Evolutionary conservation across 2,329 filamentous ascomycete genomes (phyloP), one percentile per base, ranked within the genome.

Genomic region (Fusarium hainanense): DNA sequence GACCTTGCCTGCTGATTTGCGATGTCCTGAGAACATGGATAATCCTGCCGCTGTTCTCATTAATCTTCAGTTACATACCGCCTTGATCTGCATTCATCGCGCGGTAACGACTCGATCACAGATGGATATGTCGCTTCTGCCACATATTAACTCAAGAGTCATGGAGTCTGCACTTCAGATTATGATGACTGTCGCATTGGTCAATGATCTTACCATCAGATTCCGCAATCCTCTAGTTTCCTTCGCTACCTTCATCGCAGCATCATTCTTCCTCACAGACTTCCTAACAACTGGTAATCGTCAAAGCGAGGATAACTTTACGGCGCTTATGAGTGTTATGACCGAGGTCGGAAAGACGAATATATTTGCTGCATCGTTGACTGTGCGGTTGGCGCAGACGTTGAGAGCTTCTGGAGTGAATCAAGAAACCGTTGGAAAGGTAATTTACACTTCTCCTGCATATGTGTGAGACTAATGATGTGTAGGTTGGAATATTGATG

Each of bases 381-480:
- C 75, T 83, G 92, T 41, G 89, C 82, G 32, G 78, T 91, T 74
- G 92, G 93, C 10, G 85, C 88, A 70, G 4, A 46, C 96, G 92
- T 77, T 97, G 92, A 58, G 43, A 14, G 32, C 58, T 7, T 68
- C 63, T 18, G 68, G 67, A 10, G 46, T 57, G 7, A 58, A 70
- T 47, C 51, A 41, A 7, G 44, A 14, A 6, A 63, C 67, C 4
- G 57, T 44, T 21, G 68, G 54, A 34, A 70, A 68, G 67, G 68
- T 56, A 4, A 16, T 61, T 30, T 21, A 21, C 3, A n/a, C n/a
- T n/a, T n/a, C n/a, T n/a, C n/a, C n/a, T n/a, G n/a, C n/a, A n/a
- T n/a, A n/a, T n/a, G n/a, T n/a, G n/a, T n/a, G n/a, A n/a, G n/a
- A n/a, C n/a, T n/a, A n/a, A n/a, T 28, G 10, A 12, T 30, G 12